Evolutionary conservation across 805 yeast genomes (phyloP).

Genomic region (Ogataea degrootiae): DNA sequence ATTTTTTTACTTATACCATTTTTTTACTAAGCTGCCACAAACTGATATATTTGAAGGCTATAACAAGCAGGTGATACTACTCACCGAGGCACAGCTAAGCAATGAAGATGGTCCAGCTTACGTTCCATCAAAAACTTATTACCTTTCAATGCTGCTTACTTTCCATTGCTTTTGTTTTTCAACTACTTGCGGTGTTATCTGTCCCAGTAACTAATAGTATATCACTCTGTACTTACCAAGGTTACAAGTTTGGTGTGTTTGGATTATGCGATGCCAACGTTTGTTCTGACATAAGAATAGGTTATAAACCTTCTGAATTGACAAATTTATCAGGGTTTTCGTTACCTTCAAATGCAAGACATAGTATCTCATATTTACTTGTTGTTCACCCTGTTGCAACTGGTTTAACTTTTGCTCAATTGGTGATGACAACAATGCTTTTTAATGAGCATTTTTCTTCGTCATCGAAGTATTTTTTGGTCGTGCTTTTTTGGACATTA

Average conservation of each 20-base stretch:
- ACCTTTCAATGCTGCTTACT: slow-evolving; percentile 27
- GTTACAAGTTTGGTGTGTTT: slow-evolving; percentile 60
- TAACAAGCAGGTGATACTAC: neutral
- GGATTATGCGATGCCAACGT: slow-evolving; percentile 49
- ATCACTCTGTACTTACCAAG: slow-evolving; percentile 45
- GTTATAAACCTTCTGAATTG: slow-evolving; percentile 34
- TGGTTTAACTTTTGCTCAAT: slow-evolving; percentile 45
- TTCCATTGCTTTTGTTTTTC: slow-evolving; percentile 49
- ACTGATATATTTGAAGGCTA: too few relatives aligned
- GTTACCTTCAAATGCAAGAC: slow-evolving; percentile 57
- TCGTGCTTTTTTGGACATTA: slow-evolving; percentile 53
- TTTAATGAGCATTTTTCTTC: slow-evolving; percentile 30
- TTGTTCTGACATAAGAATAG: slow-evolving; percentile 41
- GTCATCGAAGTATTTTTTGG: slow-evolving; percentile 41
- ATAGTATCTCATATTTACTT: slow-evolving; percentile 52
- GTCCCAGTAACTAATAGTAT: slow-evolving; percentile 52
- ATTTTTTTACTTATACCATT: too few relatives aligned
- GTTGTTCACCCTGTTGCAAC: slow-evolving; percentile 66
- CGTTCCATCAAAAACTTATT: slow-evolving; percentile 18
- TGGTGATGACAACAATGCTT: slow-evolving; percentile 36
- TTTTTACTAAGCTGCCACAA: too few relatives aligned
- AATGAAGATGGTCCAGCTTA: neutral
- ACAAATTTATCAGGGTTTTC: slow-evolving; percentile 36
- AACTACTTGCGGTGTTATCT: slow-evolving; percentile 54
- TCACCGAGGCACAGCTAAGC: neutral